Evolutionary conservation across 2,329 filamentous ascomycete genomes (phyloP).

Genomic region (Colletotrichum tabaci): DNA sequence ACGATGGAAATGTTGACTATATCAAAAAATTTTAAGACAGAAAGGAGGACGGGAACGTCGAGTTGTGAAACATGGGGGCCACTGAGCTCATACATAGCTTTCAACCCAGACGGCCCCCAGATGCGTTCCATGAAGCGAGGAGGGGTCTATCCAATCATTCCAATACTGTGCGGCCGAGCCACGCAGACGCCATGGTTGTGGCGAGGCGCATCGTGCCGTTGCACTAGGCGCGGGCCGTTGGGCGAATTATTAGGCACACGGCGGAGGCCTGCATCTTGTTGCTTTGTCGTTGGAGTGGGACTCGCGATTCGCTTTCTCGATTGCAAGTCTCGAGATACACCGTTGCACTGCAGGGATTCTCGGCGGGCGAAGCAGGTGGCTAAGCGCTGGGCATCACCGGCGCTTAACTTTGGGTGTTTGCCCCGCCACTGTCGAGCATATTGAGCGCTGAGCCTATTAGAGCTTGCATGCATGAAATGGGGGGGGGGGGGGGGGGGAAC

Average conservation of each 20-base stretch:
- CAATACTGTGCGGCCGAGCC: too few species aligned
- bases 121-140: background rate
- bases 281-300: background rate
- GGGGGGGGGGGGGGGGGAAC: too few species aligned
- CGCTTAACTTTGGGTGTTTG: background rate
- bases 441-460: background rate
- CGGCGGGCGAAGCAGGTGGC: background rate
- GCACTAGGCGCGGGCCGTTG: constrained; percentile 3
- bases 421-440: background rate
- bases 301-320: background rate
- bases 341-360: background rate
- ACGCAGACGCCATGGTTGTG: background rate
- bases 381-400: background rate
- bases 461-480: background rate
- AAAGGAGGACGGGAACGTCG: background rate
- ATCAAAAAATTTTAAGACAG: background rate
- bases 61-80: background rate
- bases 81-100: constrained; percentile 1
- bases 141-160: background rate
- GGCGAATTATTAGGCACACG: background rate
- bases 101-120: background rate
- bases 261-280: background rate
- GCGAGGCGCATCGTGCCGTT: background rate
- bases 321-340: background rate
- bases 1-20: background rate